Base-by-base conservation (phyloP, 75 land plant species). In the Picea sitchensis region DNA sequence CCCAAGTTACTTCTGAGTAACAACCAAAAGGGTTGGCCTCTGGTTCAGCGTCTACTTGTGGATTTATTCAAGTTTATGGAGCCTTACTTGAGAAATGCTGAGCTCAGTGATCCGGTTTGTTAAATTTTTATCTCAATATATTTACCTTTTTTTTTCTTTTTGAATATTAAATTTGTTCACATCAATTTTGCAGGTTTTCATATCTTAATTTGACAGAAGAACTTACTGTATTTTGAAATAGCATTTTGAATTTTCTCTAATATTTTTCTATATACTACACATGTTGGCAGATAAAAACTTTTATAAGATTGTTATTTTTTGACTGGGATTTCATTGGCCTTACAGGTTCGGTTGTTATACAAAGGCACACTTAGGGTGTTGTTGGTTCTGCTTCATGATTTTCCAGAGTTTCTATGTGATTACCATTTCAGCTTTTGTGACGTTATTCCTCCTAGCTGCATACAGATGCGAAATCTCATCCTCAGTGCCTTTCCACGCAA, bases 341-440 rank as follows among this genome's bases (percentile, higher is more conserved):
- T 71, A 78, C 85, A 95, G 99, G 91, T 97, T 20, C 93, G 88
- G 26, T 89, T 93, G 86, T 82, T 97, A 78, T 97, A 97, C 85
- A 97, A 89, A 81, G 99, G 99, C 26, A 93, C 94, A 18, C 73
- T 97, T n/a, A 83, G 98, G 65, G 95, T 95, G 81, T 84, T 97
- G 72, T 87, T 97, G 41, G 98, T 97, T 44, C 76, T 97, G 59
- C 91, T 97, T 12, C 99, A 97, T 77, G 99, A 97, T 84, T 97
- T 97, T 77, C 98, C 99, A 11, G 99, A 97, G 80, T 97, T 97
- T 76, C 86, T 97, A 3, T 95, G 99, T 80, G 98, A 95, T 60
- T 93, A 92, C 86, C 99, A 97, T 83, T 95, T 97, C 87, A 97
- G 98, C 79, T 97, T 97, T 81, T 97, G 99, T 80, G 99, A 97